Base-by-base conservation (phyloP, 805 yeast species). In the Groenewaldozyma salmanticensis region DNA sequence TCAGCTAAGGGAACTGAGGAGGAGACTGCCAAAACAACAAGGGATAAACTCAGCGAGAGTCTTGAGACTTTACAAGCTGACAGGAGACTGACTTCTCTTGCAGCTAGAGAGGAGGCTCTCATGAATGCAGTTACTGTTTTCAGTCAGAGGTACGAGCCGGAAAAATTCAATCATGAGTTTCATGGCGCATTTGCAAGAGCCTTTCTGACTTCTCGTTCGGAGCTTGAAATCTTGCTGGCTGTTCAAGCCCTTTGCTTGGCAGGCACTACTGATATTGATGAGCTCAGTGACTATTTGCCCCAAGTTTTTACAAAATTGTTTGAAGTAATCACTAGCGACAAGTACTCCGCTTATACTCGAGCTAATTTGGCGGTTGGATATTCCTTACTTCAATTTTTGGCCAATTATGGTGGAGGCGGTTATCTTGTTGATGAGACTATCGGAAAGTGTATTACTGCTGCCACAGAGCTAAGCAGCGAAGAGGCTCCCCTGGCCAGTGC, bases 321-420 rank as follows among this genome's bases (percentile, higher is more conserved):
- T 40, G 17, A 35, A 21, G 13, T n/a, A n/a, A n/a, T 42, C 20
- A 24, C 39, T 13, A 32, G 31, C 22, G 37, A 42, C 22, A 31
- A 44, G n/a, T 42, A 37, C 2, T 19, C 46, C n/a, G 42, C 38
- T 5, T 21, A 42, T 15, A 39, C 42, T 17, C 42, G 51, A 3
- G 57, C 58, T 15, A 50, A 54, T 15, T 43, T 49, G 36, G 45
- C 47, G 17, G 50, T 59, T 5, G 53, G 51, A 9, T 57, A 49
- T 42, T 46, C 61, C 9, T 49, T 56, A 33, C 44, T 60, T 20
- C 54, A 57, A 35, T 60, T 46, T 37, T 51, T 57, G 45, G 35
- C 50, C 38, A 44, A 50, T 33, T 51, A 46, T 21, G 65, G 64
- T n/a, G 53, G 60, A 31, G 62, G 63, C 13, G 63, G 61, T 5